Evolutionary conservation across 306 rosid genomes (phyloP).

Genomic region (Quercus suber): DNA sequence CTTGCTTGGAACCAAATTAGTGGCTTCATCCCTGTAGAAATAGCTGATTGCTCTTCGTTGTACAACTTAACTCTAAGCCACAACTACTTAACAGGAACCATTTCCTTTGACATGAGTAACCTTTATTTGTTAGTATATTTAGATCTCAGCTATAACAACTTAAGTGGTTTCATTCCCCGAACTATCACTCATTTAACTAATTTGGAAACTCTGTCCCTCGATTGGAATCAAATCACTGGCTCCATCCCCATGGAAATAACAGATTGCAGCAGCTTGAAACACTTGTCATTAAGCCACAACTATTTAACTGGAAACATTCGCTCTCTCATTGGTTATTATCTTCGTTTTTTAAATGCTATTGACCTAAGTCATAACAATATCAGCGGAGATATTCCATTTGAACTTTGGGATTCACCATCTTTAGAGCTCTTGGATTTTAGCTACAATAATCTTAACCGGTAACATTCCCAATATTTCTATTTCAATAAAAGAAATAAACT

Average conservation of each 20-base stretch:
- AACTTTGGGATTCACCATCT: accelerated
- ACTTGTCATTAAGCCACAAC: not conserved
- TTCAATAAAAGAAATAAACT: accelerated
- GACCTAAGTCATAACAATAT: not conserved
- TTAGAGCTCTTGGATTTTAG: not conserved
- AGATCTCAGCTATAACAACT: no score
- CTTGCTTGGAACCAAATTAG: no score
- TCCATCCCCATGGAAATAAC: not conserved
- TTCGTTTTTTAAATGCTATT: not conserved
- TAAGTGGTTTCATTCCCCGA: not conserved
- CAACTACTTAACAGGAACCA: not conserved
- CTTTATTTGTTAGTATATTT: accelerated
- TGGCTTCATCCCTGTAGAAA: not conserved
- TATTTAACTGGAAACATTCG: not conserved
- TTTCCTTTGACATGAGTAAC: no score
- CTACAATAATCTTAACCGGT: not conserved
- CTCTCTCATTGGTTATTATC: accelerated
- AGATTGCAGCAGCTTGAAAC: accelerated
- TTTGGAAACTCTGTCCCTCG: no score
- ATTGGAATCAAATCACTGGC: no score
- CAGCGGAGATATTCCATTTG: no score
- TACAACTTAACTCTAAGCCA: not conserved
- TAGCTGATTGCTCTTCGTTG: not conserved
- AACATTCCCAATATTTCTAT: not conserved
- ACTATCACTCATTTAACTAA: no score